Conservation (phyloP, 495 filamentous ascomycete genomes). For the Bacidia rubella region DNA sequence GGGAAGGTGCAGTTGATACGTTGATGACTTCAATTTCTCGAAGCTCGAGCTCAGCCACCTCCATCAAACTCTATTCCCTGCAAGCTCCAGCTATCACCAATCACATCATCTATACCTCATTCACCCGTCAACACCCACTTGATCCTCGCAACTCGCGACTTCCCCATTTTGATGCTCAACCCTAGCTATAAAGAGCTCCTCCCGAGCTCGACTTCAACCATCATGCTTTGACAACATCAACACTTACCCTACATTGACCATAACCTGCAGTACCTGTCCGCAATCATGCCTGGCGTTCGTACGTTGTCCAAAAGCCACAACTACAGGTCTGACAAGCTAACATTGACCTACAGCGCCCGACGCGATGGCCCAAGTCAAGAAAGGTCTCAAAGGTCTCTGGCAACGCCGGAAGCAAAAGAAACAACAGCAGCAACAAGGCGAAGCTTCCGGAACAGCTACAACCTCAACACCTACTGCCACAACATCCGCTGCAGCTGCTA, state of each 20-base stretch:
- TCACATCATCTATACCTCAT: neutral
- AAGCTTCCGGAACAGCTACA: neutral
- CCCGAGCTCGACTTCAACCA: neutral
- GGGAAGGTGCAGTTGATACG: neutral
- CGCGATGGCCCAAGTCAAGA: slow-evolving; percentile 3
- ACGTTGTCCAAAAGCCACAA: neutral
- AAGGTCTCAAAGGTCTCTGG: slow-evolving; percentile 6
- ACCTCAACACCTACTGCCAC: neutral
- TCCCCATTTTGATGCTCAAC: neutral
- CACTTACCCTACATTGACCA: neutral
- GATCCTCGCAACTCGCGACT: neutral
- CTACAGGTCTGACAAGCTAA: neutral
- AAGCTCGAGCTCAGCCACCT: neutral
- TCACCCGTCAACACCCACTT: neutral
- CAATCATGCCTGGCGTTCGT: slow-evolving; percentile 6
- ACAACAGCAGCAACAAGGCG: neutral
- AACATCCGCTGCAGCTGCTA: neutral
- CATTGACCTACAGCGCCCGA: neutral
- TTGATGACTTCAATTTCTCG: neutral
- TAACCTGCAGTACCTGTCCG: neutral
- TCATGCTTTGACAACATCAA: neutral
- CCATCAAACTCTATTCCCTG: neutral
- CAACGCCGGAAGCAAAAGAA: slow-evolving; percentile 1
- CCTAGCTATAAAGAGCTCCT: neutral
- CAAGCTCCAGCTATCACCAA: neutral